These are phyloP conservation scores for Mortierella sp. DNA, from an alignment of 371 early-diverging fungal species.

Conservation along the genomic window DNA sequence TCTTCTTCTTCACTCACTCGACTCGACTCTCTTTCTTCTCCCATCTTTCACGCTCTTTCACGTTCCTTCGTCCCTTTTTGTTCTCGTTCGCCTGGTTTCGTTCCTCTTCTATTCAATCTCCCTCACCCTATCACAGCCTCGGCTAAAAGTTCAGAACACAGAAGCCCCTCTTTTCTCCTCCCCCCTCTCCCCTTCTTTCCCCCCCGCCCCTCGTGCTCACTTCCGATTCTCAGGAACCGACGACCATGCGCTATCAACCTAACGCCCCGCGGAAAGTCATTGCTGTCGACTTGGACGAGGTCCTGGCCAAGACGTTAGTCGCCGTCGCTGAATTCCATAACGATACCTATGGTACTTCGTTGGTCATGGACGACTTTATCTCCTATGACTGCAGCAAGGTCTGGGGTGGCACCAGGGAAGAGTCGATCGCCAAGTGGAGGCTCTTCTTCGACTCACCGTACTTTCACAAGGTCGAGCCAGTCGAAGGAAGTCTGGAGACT, in stretches of 20 bases:
- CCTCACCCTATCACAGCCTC: neutral
- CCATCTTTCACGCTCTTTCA: neutral
- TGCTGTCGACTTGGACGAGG: conserved; percentile 65
- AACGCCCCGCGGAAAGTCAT: conserved; percentile 56
- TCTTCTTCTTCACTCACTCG: neutral
- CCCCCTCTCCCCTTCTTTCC: neutral
- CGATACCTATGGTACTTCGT: conserved; percentile 54
- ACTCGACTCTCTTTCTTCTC: neutral
- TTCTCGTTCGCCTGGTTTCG: neutral
- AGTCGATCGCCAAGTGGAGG: conserved; percentile 58
- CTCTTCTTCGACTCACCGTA: conserved; percentile 61
- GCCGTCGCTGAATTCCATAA: conserved; percentile 61
- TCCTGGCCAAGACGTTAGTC: conserved; percentile 57
- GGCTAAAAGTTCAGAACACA: too few relatives aligned
- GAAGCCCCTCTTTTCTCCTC: neutral
- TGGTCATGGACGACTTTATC: conserved; percentile 55
- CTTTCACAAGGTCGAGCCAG: conserved; percentile 60
- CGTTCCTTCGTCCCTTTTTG: neutral
- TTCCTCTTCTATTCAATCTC: neutral
- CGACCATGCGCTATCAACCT: conserved; percentile 34
- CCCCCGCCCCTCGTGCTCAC: neutral
- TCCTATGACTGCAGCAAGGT: conserved; percentile 60
- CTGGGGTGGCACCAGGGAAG: conserved; percentile 62
- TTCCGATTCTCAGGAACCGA: neutral
- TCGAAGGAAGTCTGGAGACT: conserved; percentile 63